phyloP scores from a whole-genome alignment of 2,329 filamentous ascomycete species.

The Pseudopithomyces chartarum region DNA sequence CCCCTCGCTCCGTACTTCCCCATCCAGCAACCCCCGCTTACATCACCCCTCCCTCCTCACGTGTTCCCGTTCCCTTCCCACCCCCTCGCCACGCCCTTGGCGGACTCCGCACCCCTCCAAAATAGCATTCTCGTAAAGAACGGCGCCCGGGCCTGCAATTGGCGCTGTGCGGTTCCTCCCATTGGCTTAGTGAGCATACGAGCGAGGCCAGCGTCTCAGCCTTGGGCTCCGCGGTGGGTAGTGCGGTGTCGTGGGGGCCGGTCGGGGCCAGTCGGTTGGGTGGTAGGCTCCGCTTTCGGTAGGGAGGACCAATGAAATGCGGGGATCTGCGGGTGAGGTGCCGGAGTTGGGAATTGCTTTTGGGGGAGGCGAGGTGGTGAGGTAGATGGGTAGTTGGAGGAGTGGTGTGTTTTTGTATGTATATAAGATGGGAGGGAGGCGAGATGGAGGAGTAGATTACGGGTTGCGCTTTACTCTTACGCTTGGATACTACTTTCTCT shows the following conservation, averaged over 20 bases:
- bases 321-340: neutral
- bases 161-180: neutral
- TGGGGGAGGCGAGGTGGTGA: too few species aligned
- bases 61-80: neutral
- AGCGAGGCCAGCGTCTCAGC: slow-evolving; percentile 11
- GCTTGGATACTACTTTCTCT: neutral
- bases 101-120: neutral
- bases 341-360: neutral
- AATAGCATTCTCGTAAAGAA: neutral
- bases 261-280: neutral
- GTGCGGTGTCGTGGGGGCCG: neutral
- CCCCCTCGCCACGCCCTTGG: neutral
- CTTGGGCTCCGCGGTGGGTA: slow-evolving; percentile 7
- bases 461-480: neutral
- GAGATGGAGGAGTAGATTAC: too few species aligned
- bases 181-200: slow-evolving; percentile 1
- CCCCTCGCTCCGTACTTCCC: neutral
- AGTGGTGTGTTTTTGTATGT: too few species aligned
- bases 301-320: neutral
- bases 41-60: neutral
- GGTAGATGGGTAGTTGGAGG: neutral
- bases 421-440: neutral
- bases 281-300: neutral
- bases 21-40: neutral
- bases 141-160: neutral